Base-by-base conservation (phyloP, 2,329 filamentous ascomycete species). In the Nemania sp. region DNA sequence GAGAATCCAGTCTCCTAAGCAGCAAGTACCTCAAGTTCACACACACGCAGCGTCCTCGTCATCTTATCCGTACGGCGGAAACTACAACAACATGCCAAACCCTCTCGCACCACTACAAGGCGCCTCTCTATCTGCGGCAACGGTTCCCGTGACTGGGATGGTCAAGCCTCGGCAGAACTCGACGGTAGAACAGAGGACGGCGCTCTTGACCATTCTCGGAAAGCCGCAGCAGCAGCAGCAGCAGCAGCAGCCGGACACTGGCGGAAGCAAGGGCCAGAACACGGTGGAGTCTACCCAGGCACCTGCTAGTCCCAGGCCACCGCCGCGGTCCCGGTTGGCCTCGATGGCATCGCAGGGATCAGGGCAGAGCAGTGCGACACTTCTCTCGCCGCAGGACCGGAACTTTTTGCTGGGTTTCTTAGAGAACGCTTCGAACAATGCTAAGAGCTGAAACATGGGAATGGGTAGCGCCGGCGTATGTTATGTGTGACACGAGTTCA, bases 361-460 rank as follows among this genome's bases (percentile, higher is more conserved):
- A 7, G 72, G 77, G 34, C 74, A 78, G 9, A 76, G 75, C 15
- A 81, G 77, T 57, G 75, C 80, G 64, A 77, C 77, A 26, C 75
- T 81, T 11, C 83, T 85, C 39, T 88, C 86, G 3, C 82, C 88
- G 0, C 86, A 83, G 0, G 86, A 94, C 62, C 86, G 89, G 66
- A 86, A 79, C 14, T 94, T 94, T 64, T 73, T 95, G 66, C 76
- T 94, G 46, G 86, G 82, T 8, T 94, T 91, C 67, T 73, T 95
- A 64, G 83, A 90, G 59, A 77, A 76, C 22, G 75, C 78, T 2
- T 77, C 77, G 9, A 73, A 73, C 30, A 73, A 60, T 26, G 54
- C 68, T n/a, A 67, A 67, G 19, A 68, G 70, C 33, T 73, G 54
- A 68, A 20, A 7, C 12, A n/a, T 12, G 19, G 6, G 37, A 14